Conservation (phyloP, 2,329 filamentous ascomycete genomes). For the Nothomitra cinnamomea region DNA sequence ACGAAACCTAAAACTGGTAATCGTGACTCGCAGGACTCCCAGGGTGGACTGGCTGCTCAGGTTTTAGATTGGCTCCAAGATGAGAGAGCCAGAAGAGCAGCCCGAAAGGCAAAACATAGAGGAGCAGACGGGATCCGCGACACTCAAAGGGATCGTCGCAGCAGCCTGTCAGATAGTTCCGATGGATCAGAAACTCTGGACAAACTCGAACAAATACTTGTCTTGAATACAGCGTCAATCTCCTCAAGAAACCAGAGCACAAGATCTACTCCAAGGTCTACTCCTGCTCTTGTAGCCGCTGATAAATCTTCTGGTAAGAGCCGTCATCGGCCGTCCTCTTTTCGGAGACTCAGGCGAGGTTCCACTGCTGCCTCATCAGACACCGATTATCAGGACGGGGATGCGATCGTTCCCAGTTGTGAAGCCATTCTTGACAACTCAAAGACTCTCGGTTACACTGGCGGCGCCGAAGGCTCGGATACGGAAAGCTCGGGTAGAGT, state of each 20-base stretch:
- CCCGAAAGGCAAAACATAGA: slow-evolving; percentile 8
- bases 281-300: not conserved
- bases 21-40: slow-evolving; percentile 10
- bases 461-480: slow-evolving; percentile 28
- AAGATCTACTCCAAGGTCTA: slow-evolving; percentile 1
- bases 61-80: slow-evolving; percentile 70
- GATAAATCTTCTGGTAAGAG: not conserved
- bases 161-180: slow-evolving; percentile 39
- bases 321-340: not conserved
- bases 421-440: slow-evolving; percentile 79
- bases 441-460: slow-evolving; percentile 64
- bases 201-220: slow-evolving; percentile 55
- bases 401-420: slow-evolving; percentile 66
- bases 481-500: slow-evolving; percentile 21
- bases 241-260: not conserved
- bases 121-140: slow-evolving; percentile 54
- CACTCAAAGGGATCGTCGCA: slow-evolving; percentile 15
- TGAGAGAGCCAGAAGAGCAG: slow-evolving; percentile 52
- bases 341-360: slow-evolving; percentile 5
- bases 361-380: slow-evolving; percentile 45
- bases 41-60: slow-evolving; percentile 43
- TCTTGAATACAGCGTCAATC: slow-evolving; percentile 17
- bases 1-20: slow-evolving; percentile 9
- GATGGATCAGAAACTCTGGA: slow-evolving; percentile 62
- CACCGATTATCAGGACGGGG: slow-evolving; percentile 69